Base-by-base conservation (phyloP, 768 basidiomycete genomes). In the Agaricus blazei region DNA sequence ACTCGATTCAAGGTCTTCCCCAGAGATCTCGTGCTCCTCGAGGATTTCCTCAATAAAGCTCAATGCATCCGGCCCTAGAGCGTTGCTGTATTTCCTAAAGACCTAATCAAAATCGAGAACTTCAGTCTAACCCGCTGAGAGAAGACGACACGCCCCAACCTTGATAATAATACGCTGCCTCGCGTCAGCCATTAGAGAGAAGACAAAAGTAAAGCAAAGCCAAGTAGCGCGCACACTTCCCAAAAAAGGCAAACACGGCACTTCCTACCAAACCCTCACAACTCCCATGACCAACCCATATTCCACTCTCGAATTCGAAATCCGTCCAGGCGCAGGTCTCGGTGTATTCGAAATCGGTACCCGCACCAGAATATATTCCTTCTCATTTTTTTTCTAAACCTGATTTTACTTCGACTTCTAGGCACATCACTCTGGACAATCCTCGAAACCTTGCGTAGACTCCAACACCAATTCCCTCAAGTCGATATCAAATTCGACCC, bases 1-100 rank as follows among this genome's bases (percentile, higher is more conserved):
- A 43, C 89, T 88, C 40, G 76, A 75, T 58, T 92, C 89, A 15
- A 88, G 73, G 44, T 90, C 85, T 28, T 82, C 78, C 49, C 85
- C 82, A 3, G 74, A 65, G 45, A 94, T 87, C 47, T 87, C 84
- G 67, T 93, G 86, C 56, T 77, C 71, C 45, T 83, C 79, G 15
- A 93, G 71, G 37, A 94, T 81, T 11, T 79, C 75, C 63, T 93
- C 89, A 14, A 93, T 66, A 59, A 88, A 80, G 40, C 81, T 77
- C 24, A 91, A 70, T 8, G 84, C 83, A 52, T 92, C 89, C 4
- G 92, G 87, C 1, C 91, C 88, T 5, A 94, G 76, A 9, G 92
- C 89, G 63, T 92, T 89, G 63, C 89, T 90, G 67, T 90, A 92
- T 70, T 93, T 93, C 49, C 90, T 79, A 65, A 93, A 93, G 43